Conservation (phyloP, 331 rosid genomes). For the Quercus lobata region DNA sequence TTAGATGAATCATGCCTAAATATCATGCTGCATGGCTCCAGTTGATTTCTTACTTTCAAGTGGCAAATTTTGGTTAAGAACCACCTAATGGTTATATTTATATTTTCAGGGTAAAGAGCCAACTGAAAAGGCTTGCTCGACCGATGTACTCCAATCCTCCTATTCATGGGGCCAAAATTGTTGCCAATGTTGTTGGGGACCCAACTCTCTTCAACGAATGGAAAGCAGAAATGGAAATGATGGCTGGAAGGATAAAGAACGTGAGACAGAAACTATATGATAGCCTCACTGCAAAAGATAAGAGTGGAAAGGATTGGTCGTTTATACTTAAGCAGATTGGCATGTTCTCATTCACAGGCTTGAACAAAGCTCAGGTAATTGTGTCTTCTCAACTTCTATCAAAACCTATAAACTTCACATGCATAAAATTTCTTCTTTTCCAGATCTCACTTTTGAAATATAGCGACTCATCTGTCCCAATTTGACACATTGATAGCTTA, state of each 20-base stretch:
- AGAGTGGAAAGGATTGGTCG: constrained; percentile 97
- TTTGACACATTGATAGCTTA: not conserved
- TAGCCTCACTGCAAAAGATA: constrained; percentile 69
- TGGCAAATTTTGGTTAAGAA: constrained; percentile 6
- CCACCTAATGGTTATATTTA: constrained; percentile 1
- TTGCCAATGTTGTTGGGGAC: constrained; percentile 88
- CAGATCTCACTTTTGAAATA: not conserved
- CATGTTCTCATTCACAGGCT: constrained; percentile 96
- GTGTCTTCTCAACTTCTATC: not conserved
- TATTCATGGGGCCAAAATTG: constrained; percentile 88
- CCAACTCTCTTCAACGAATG: constrained; percentile 78
- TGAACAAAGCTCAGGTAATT: constrained; percentile 74
- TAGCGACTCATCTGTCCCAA: not conserved
- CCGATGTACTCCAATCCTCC: constrained; percentile 99
- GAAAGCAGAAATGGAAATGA: constrained; percentile 98
- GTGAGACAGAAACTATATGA: constrained; percentile 81
- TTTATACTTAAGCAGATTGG: constrained; percentile 92
- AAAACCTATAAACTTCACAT: not conserved
- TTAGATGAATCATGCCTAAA: not conserved
- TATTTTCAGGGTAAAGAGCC: constrained; percentile 85
- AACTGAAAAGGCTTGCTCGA: constrained; percentile 91
- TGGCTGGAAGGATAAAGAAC: constrained; percentile 96
- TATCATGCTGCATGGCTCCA: not conserved
- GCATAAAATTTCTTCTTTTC: not conserved
- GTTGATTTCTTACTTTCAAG: not conserved